Percentiles rank a stretch among this genome's conserved stretches.
These are phyloP conservation scores for Hypoxylon lienhwacheense DNA, from an alignment of 495 filamentous ascomycete species.

Conservation along the genomic window DNA sequence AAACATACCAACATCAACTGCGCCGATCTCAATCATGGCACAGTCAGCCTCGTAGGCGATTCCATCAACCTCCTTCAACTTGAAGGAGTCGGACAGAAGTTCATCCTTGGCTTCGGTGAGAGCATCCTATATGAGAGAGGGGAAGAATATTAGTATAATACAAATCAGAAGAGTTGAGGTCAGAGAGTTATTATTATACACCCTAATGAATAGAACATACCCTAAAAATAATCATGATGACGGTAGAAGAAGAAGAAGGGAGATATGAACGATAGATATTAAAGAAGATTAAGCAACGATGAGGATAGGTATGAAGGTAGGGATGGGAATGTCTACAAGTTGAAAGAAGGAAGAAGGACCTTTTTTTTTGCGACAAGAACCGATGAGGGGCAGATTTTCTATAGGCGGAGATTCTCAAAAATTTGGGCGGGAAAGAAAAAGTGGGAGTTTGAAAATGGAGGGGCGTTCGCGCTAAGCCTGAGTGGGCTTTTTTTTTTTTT, in stretches of 20 bases:
- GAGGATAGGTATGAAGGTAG: conserved; percentile 23
- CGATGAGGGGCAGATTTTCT: conserved; percentile 41
- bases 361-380: conserved; percentile 37
- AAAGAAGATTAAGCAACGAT: too few species aligned
- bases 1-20: conserved; percentile 70
- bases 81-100: conserved; percentile 92
- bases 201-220: too few species aligned
- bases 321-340: conserved; percentile 18
- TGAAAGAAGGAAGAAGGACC: conserved; percentile 40
- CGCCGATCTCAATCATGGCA: conserved; percentile 75
- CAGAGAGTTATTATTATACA: too few species aligned
- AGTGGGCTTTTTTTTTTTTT: conserved; percentile 16
- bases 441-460: conserved; percentile 43
- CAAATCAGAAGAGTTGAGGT: too few species aligned
- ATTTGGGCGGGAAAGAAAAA: conserved; percentile 41
- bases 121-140: conserved; percentile 65
- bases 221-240: conserved; percentile 89
- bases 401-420: conserved; percentile 36
- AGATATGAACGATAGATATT: conserved; percentile 18
- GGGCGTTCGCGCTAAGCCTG: conserved; percentile 28
- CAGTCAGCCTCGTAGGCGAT: conserved; percentile 87
- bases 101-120: conserved; percentile 76
- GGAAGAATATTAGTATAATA: too few species aligned
- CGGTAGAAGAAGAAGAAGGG: conserved; percentile 33
- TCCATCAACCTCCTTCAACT: conserved; percentile 72